These are phyloP conservation scores for Lolium multiflorum DNA, from an alignment of 176 grass and related monocot species.

Conservation along the genomic window DNA sequence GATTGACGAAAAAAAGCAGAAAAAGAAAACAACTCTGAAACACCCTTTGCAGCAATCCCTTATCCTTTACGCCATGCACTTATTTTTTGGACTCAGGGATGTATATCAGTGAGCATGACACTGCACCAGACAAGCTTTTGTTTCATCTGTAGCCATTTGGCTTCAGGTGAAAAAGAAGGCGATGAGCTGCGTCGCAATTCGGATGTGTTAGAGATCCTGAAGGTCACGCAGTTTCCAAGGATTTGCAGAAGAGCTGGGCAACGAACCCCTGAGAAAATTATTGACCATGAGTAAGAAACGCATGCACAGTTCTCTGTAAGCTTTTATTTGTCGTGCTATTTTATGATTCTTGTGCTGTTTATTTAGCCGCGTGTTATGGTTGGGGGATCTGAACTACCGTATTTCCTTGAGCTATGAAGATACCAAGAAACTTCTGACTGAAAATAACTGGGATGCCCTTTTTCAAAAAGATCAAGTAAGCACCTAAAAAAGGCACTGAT, in stretches of 20 bases:
- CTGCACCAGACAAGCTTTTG: slow-evolving; percentile 91
- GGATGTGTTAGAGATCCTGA: slow-evolving; percentile 85
- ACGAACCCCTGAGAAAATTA: slow-evolving; percentile 79
- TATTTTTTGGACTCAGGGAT: slow-evolving; percentile 76
- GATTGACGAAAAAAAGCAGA: not conserved
- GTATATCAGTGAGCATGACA: slow-evolving; percentile 94
- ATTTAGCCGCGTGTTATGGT: slow-evolving; percentile 76
- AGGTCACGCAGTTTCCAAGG: slow-evolving; percentile 73
- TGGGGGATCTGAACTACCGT: slow-evolving; percentile 92
- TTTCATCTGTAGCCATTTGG: slow-evolving; percentile 90
- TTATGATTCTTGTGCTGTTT: slow-evolving; percentile 37
- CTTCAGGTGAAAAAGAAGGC: slow-evolving; percentile 95
- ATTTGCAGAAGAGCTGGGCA: slow-evolving; percentile 75
- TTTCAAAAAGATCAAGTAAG: slow-evolving; percentile 95
- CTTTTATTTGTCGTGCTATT: slow-evolving; percentile 32
- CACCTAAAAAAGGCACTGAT: not conserved
- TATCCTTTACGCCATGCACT: slow-evolving; percentile 11
- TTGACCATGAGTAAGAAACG: slow-evolving; percentile 87
- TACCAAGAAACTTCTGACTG: slow-evolving; percentile 74
- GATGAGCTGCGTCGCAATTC: slow-evolving; percentile 84
- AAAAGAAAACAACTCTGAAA: slow-evolving; percentile 1
- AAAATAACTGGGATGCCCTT: slow-evolving; percentile 86
- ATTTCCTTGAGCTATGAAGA: slow-evolving; percentile 84
- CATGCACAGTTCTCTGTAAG: not conserved
- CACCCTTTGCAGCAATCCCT: not conserved